A percentile compares a stretch with the other conserved stretches of the same genome.
These are phyloP conservation scores for Bruguiera hainesii DNA, from an alignment of 441 rosid genomes.

Conservation along the genomic window DNA sequence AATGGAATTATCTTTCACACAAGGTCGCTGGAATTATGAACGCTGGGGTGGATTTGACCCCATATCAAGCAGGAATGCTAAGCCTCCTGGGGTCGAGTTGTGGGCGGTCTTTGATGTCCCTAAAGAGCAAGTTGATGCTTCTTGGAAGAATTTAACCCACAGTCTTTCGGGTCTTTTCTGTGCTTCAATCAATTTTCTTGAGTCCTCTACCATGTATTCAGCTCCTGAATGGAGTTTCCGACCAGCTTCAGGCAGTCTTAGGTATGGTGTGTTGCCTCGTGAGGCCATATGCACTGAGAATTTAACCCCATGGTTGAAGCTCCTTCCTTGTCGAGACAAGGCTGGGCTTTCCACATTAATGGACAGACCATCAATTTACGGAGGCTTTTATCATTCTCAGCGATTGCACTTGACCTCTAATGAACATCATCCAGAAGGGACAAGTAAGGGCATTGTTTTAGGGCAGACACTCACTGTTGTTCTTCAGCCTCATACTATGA, in stretches of 20 bases:
- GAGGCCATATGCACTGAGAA: slow-evolving; percentile 99
- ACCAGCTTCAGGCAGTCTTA: slow-evolving; percentile 52
- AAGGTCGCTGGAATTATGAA: slow-evolving; percentile 98
- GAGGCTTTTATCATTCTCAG: slow-evolving; percentile 91
- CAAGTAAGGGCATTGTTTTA: slow-evolving; percentile 46
- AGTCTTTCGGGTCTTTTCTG: slow-evolving; percentile 92
- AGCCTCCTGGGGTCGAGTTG: slow-evolving; percentile 94
- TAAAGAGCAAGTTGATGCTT: slow-evolving; percentile 62
- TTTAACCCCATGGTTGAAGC: slow-evolving; percentile 95
- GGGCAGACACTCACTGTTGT: slow-evolving; percentile 76
- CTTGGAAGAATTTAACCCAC: slow-evolving; percentile 89
- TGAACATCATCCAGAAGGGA: slow-evolving; percentile 2
- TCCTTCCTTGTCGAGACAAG: slow-evolving; percentile 96
- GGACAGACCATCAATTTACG: slow-evolving; percentile 88
- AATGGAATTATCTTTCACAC: slow-evolving; percentile 96
- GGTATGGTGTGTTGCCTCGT: slow-evolving; percentile 91
- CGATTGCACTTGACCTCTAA: slow-evolving; percentile 54
- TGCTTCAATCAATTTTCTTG: slow-evolving; percentile 90
- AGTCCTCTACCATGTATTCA: slow-evolving; percentile 76
- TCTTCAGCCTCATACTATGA: slow-evolving; percentile 48
- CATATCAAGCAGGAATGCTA: slow-evolving; percentile 78
- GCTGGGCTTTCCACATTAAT: slow-evolving; percentile 72
- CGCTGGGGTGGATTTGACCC: slow-evolving; percentile 96
- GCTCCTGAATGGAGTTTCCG: slow-evolving; percentile 81
- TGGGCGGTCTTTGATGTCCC: slow-evolving; percentile 98